These are phyloP conservation scores for Biancaea sappan DNA, from an alignment of 306 rosid species.

Conservation along the genomic window DNA sequence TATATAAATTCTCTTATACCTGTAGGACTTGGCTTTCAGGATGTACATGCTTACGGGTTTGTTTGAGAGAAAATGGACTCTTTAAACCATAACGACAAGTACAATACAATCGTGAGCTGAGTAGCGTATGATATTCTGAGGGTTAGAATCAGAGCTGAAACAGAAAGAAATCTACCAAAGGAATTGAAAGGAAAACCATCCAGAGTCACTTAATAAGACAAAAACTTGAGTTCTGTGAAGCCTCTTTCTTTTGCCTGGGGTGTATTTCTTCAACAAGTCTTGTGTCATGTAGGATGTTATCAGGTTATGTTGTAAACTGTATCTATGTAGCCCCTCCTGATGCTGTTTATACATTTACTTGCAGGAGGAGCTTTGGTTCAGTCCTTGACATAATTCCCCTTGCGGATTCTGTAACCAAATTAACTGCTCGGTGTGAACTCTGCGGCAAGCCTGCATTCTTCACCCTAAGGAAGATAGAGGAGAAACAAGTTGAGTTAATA, in stretches of 20 bases:
- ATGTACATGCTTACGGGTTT: conserved; percentile 2
- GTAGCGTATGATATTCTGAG: background rate
- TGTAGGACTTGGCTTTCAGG: background rate
- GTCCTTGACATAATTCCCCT: conserved; percentile 81
- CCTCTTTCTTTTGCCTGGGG: background rate
- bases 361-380: conserved; percentile 88
- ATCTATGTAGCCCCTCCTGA: conserved; percentile 14
- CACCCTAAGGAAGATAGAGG: conserved; percentile 81
- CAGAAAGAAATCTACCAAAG: background rate
- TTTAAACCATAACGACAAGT: background rate
- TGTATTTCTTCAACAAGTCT: background rate
- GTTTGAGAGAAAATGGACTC: background rate
- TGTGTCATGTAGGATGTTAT: background rate
- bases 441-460: conserved; percentile 78
- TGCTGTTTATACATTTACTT: conserved; percentile 26
- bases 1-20: background rate
- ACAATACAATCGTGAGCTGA: background rate
- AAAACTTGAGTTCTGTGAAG: background rate
- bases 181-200: background rate
- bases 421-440: conserved; percentile 87
- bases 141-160: background rate
- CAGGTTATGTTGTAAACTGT: conserved; percentile 7
- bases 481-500: conserved; percentile 66
- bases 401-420: conserved; percentile 85
- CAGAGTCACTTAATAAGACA: background rate